Base-by-base conservation (phyloP, 2,329 filamentous ascomycete species). In the Cladophialophora psammophila region DNA sequence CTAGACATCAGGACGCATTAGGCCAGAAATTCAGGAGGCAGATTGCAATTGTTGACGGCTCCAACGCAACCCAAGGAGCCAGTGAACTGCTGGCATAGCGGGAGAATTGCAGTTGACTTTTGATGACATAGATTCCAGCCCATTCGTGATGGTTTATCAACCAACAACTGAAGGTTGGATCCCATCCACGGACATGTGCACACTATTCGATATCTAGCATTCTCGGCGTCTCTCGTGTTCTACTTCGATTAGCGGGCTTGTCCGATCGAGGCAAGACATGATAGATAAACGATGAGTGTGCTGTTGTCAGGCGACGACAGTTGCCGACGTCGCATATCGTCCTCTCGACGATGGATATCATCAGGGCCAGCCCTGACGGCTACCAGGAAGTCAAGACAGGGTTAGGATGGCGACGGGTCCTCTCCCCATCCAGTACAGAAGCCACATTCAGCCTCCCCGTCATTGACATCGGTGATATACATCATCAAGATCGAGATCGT, bases 391-490 rank as follows among this genome's bases (percentile, higher is more conserved):
- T 70, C 36, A 59, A 50, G 18, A 70, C 68, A 3, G 68, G 68
- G 7, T 31, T 70, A 31, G 68, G 68, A 35, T 70, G 68, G 68
- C 68, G 68, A 20, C 34, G 20, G 34, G 55, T 67, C 5, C 26
- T 67, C n/a, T 57, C 68, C 50, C 20, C 53, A 2, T 38, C 12
- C 10, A 64, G 62, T 35, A 55, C 20, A 15, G 35, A 60, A 20
- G 65, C 63, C 3, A 57, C 75, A 3, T 77, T 75, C 69, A 80
- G 87, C 72, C 84, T 87, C 13, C 86, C 86, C 2, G 73, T 87
- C 38, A 84, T 88, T 59, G 84, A 87, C 71, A 74, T 87, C 4
- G 76, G 78, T 0, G 73, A 75, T 10, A 78, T 83, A 60, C 77
- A 78, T 54, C 61, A 74, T 2, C 40, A 45, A n/a, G 74, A 78